Evolutionary conservation across 306 rosid genomes (phyloP).

Genomic region (Begonia masoniana): DNA sequence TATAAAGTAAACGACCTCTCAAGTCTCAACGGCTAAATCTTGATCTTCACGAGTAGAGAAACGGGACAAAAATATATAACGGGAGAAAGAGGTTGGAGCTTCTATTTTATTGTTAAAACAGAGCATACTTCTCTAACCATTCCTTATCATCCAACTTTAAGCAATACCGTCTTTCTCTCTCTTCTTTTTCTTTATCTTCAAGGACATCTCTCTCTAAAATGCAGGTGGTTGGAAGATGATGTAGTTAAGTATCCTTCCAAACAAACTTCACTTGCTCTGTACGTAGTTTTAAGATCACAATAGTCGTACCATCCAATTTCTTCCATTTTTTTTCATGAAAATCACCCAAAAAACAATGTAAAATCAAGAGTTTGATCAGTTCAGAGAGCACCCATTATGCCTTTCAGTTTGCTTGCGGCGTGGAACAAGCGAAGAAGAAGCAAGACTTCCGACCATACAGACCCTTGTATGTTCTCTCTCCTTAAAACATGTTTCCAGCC

Average conservation of each 20-base stretch:
- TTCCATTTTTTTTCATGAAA: too few relatives aligned
- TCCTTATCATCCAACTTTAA: constrained; percentile 7
- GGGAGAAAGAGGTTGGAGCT: constrained; percentile 20
- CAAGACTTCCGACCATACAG: constrained; percentile 61
- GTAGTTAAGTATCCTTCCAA: constrained; percentile 36
- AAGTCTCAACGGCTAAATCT: constrained; percentile 31
- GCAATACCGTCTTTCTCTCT: constrained; percentile 43
- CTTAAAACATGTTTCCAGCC: neutral
- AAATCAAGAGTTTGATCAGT: too few relatives aligned
- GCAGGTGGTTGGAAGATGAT: constrained; percentile 33
- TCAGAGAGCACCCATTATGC: constrained; percentile 27
- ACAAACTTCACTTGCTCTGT: constrained; percentile 41
- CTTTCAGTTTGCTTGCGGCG: constrained; percentile 82
- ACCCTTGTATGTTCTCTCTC: constrained; percentile 51
- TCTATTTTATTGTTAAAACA: constrained; percentile 52
- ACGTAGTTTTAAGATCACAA: constrained; percentile 23
- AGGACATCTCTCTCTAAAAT: constrained; percentile 37
- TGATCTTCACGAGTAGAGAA: constrained; percentile 7
- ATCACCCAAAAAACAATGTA: too few relatives aligned
- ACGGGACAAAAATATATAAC: constrained; percentile 9
- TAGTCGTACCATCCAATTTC: too few relatives aligned
- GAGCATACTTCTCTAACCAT: constrained; percentile 8
- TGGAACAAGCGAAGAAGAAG: constrained; percentile 93
- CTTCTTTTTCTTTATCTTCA: constrained; percentile 56
- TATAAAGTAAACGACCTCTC: too few relatives aligned